phyloP scores from a whole-genome alignment of 2,329 filamentous ascomycete species.

The Pseudogymnoascus sp. region DNA sequence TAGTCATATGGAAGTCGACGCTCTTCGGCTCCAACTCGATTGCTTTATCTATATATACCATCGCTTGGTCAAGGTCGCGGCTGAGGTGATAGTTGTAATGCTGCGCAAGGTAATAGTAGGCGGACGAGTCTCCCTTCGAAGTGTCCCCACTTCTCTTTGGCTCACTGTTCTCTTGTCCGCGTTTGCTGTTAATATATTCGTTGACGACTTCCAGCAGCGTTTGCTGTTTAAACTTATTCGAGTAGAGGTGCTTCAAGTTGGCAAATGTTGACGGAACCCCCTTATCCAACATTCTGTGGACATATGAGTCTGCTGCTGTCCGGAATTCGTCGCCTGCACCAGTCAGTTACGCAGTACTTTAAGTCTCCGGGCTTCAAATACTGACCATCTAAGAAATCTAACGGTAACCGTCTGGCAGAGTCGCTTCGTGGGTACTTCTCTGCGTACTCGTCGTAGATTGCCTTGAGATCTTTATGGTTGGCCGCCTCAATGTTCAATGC shows the following conservation, averaged over 20 bases:
- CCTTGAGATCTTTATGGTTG: constrained; percentile 58
- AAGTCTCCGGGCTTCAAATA: constrained; percentile 10
- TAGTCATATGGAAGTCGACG: constrained; percentile 90
- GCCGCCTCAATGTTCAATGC: constrained; percentile 55
- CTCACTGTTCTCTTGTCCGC: constrained; percentile 37
- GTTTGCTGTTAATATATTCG: constrained; percentile 61
- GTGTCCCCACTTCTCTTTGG: constrained; percentile 37
- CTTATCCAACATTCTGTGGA: constrained; percentile 79
- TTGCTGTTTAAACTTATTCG: constrained; percentile 68
- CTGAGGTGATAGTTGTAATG: constrained; percentile 93
- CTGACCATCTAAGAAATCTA: constrained; percentile 76
- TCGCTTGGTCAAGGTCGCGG: constrained; percentile 73
- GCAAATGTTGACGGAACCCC: constrained; percentile 94
- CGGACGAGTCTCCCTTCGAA: constrained; percentile 65
- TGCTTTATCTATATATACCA: constrained; percentile 74
- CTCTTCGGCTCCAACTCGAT: constrained; percentile 71
- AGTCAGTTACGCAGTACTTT: constrained; percentile 15
- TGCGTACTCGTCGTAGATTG: constrained; percentile 75
- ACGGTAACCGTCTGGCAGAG: constrained; percentile 73
- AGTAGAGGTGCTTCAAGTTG: constrained; percentile 90
- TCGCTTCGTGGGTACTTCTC: constrained; percentile 76
- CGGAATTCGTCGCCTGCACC: constrained; percentile 66
- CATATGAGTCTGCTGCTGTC: constrained; percentile 67
- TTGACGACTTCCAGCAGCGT: constrained; percentile 68
- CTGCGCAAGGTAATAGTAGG: constrained; percentile 88